A percentile compares a stretch with the other conserved stretches of the same genome.
phyloP scores from a whole-genome alignment of 169 alveolate species.

The Plasmodium vivax region DNA sequence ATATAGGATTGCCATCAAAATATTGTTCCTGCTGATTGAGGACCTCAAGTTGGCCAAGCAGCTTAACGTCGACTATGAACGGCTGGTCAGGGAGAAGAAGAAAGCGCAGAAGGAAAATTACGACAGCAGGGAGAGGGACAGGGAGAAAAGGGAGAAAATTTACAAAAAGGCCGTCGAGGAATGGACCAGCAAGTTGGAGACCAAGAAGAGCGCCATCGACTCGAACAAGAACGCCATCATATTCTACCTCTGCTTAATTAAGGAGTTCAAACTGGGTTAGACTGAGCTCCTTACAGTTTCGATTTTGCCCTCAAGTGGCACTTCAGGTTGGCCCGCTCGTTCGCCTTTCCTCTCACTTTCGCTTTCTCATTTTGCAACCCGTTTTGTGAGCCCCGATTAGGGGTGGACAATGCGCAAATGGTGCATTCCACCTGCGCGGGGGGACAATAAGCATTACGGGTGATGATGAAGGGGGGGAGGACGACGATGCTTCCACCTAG shows the following conservation, averaged over 20 bases:
- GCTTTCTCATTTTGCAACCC: background rate
- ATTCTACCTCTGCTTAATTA: slow-evolving; percentile 16
- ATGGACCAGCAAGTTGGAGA: background rate
- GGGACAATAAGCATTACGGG: background rate
- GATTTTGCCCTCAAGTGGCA: background rate
- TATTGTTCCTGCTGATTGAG: slow-evolving; percentile 1
- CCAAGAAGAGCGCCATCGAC: background rate
- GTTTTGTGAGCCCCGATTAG: background rate
- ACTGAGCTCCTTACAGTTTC: background rate
- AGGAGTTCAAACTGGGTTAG: background rate
- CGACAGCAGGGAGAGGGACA: background rate
- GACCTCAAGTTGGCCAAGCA: background rate
- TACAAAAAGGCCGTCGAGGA: background rate
- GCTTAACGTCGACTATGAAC: background rate
- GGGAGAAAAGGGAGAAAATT: background rate
- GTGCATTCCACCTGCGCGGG: background rate
- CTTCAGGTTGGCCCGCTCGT: background rate
- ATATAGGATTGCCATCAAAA: background rate
- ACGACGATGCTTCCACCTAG: background rate
- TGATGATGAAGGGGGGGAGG: background rate
- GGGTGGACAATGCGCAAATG: background rate
- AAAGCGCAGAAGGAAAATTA: background rate
- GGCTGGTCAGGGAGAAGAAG: background rate
- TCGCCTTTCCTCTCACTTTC: background rate
- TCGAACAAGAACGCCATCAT: background rate